Percentiles rank a stretch among this genome's conserved stretches.
These are phyloP conservation scores for Lichtheimia ornata DNA, from an alignment of 371 early-diverging fungal species.

Conservation along the genomic window DNA sequence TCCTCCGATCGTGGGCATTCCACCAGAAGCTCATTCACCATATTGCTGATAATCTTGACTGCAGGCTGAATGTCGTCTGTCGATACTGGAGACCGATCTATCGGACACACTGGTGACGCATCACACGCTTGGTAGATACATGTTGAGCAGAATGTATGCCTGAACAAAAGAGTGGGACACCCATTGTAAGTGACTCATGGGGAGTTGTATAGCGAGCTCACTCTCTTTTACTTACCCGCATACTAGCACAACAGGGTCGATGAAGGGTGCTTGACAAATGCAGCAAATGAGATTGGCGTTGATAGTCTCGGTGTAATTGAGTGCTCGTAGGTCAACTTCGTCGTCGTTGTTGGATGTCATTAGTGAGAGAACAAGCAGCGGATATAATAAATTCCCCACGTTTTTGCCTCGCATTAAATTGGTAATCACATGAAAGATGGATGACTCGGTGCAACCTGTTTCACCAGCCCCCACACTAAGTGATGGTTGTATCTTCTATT, in stretches of 20 bases:
- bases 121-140: slow-evolving; percentile 66
- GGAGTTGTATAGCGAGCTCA: no score
- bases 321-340: slow-evolving; percentile 31
- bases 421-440: no score
- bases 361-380: neutral
- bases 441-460: no score
- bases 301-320: slow-evolving; percentile 38
- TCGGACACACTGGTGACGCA: slow-evolving; percentile 59
- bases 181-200: no score
- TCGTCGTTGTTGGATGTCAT: slow-evolving; percentile 10
- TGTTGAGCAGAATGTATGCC: slow-evolving; percentile 69
- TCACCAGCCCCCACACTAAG: no score
- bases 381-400: no score
- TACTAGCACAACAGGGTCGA: slow-evolving; percentile 52
- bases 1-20: slow-evolving; percentile 58
- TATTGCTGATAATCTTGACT: slow-evolving; percentile 63
- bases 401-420: no score
- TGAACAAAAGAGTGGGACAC: slow-evolving; percentile 10
- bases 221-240: slow-evolving; percentile 58
- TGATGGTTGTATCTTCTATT: no score
- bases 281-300: slow-evolving; percentile 65
- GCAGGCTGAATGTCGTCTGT: slow-evolving; percentile 51
- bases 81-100: slow-evolving; percentile 58
- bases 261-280: slow-evolving; percentile 63
- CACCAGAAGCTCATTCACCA: slow-evolving; percentile 71